A percentile compares a stretch with the other conserved stretches of the same genome.
These are phyloP conservation scores for Scalesia atractyloides DNA, from an alignment of 129 eudicot species.

Conservation along the genomic window DNA sequence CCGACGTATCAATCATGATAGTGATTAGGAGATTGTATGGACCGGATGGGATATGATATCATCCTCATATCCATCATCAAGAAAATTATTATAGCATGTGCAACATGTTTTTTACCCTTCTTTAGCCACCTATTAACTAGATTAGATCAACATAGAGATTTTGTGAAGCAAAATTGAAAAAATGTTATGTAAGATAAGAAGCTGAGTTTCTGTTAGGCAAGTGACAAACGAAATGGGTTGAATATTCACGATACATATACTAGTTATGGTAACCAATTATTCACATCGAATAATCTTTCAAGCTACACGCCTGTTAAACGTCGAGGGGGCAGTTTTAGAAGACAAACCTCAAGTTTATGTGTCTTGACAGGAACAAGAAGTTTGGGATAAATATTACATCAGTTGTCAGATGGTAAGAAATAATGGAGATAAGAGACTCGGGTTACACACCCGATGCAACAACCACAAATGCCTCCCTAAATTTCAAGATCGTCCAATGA, in stretches of 20 bases:
- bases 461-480: constrained; percentile 26
- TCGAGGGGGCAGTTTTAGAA: not conserved
- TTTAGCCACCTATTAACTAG: not conserved
- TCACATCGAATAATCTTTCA: constrained; percentile 6
- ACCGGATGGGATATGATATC: too few relatives aligned
- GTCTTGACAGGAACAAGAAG: constrained; percentile 9
- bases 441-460: constrained; percentile 35
- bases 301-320: not conserved
- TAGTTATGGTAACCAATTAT: constrained; percentile 16
- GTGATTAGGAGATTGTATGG: too few relatives aligned
- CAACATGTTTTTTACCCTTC: not conserved
- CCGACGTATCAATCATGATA: too few relatives aligned
- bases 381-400: constrained; percentile 25
- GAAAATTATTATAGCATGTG: too few relatives aligned
- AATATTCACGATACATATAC: constrained; percentile 7
- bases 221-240: not conserved
- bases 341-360: constrained; percentile 12
- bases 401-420: constrained; percentile 26
- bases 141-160: too few relatives aligned
- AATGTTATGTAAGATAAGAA: too few relatives aligned
- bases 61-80: too few relatives aligned
- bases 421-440: constrained; percentile 14
- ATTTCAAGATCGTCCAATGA: constrained; percentile 75
- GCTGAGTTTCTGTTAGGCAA: not conserved
- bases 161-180: not conserved